Evolutionary conservation across 2,329 filamentous ascomycete genomes (phyloP).

Genomic region (Drechslera avenae): DNA sequence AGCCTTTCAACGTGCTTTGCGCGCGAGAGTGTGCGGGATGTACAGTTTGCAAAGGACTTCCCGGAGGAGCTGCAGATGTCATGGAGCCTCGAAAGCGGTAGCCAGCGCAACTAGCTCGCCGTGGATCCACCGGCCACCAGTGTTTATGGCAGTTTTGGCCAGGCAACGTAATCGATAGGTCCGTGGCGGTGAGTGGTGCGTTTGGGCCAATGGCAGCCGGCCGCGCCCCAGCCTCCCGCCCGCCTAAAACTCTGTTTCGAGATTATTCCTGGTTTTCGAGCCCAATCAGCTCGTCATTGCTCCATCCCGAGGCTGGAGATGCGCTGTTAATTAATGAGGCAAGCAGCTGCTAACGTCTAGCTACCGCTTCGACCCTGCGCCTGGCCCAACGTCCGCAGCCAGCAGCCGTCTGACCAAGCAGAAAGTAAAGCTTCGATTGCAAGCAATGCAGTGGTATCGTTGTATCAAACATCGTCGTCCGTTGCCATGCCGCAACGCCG

Average conservation of each 20-base stretch:
- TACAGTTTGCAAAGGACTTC: constrained; percentile 7
- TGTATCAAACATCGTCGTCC: background rate
- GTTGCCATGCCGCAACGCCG: constrained; percentile 14
- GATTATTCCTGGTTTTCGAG: constrained; percentile 11
- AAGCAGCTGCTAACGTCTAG: constrained; percentile 1
- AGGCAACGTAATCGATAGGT: constrained; percentile 34
- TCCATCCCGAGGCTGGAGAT: constrained; percentile 10
- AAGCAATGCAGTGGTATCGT: constrained; percentile 16
- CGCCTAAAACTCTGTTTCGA: constrained; percentile 5
- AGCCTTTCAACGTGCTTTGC: constrained; percentile 19
- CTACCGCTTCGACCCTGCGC: background rate
- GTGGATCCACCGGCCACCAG: constrained; percentile 19
- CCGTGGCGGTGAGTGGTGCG: constrained; percentile 27
- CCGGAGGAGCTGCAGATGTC: constrained; percentile 15
- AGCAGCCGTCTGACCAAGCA: background rate
- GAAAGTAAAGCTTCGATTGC: background rate
- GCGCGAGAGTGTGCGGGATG: constrained; percentile 7
- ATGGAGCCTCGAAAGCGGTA: constrained; percentile 25
- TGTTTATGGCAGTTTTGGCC: constrained; percentile 30
- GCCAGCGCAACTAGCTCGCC: constrained; percentile 31
- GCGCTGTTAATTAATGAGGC: constrained; percentile 18
- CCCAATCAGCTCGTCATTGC: constrained; percentile 1
- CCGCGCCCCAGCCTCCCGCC: constrained; percentile 19
- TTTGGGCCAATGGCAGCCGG: constrained; percentile 24
- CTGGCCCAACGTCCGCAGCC: constrained; percentile 1